Evolutionary conservation across 2,329 filamentous ascomycete genomes (phyloP).

Genomic region (Fusarium abutilonis): DNA sequence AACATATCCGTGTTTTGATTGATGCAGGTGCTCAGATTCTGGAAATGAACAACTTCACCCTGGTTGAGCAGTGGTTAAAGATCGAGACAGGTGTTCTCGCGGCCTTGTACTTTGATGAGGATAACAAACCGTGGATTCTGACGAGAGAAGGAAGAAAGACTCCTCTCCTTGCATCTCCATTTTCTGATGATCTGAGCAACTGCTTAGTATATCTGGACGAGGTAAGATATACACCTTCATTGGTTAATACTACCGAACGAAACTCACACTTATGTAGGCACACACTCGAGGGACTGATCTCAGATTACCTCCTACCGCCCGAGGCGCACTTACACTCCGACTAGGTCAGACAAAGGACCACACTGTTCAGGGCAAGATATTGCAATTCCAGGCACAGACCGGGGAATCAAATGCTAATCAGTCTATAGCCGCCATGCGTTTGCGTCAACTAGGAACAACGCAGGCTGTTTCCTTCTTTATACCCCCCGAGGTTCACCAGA

Average conservation of each 20-base stretch:
- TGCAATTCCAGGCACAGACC: not conserved
- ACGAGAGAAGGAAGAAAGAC: constrained; percentile 29
- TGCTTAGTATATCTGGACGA: constrained; percentile 67
- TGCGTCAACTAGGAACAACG: constrained; percentile 64
- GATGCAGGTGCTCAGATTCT: constrained; percentile 72
- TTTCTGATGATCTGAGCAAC: constrained; percentile 31
- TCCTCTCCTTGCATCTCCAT: constrained; percentile 36
- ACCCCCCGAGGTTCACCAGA: constrained; percentile 69
- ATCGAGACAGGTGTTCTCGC: constrained; percentile 57
- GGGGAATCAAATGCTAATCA: constrained; percentile 1
- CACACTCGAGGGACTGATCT: constrained; percentile 63
- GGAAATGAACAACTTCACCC: constrained; percentile 64
- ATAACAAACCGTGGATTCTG: constrained; percentile 36
- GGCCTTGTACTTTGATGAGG: constrained; percentile 61
- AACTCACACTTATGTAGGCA: constrained; percentile 24
- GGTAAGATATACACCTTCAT: constrained; percentile 50
- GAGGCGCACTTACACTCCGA: constrained; percentile 65
- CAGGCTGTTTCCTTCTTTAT: constrained; percentile 66
- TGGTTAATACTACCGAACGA: too few relatives aligned
- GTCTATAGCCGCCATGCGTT: constrained; percentile 66
- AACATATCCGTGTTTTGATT: constrained; percentile 64
- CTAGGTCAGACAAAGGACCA: constrained; percentile 68
- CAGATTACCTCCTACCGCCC: constrained; percentile 58
- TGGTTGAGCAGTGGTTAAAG: constrained; percentile 62
- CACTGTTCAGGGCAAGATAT: constrained; percentile 57